Evolutionary conservation across 495 filamentous ascomycete species (phyloP).

Genomic region (Podospora anserina): DNA sequence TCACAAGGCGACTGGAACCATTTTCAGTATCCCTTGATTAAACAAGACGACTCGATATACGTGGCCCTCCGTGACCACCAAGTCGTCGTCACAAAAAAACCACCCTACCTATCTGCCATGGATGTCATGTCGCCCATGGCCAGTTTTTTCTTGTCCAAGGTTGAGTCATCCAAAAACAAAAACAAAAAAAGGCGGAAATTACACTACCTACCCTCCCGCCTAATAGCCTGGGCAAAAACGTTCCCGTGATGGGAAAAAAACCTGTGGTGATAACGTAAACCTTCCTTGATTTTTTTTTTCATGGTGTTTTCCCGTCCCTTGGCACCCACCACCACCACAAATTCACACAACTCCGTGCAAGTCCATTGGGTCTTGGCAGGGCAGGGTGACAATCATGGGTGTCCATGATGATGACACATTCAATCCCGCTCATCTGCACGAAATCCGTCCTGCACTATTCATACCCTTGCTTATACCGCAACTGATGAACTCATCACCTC

Average conservation of each 20-base stretch:
- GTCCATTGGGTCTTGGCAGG: not conserved
- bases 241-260: not conserved
- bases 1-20: not conserved
- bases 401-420: not conserved
- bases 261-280: not conserved
- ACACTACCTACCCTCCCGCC: not conserved
- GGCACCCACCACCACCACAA: not conserved
- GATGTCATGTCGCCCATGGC: not conserved
- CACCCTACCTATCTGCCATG: not conserved
- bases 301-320: not conserved
- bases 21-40: not conserved
- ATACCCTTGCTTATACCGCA: too few relatives aligned
- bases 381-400: not conserved
- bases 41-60: not conserved
- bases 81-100: too few relatives aligned
- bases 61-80: not conserved
- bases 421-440: not conserved
- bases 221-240: not conserved
- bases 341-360: not conserved
- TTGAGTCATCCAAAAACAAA: not conserved
- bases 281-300: not conserved
- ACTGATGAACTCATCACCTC: too few relatives aligned
- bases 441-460: not conserved
- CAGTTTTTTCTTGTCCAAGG: not conserved
- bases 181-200: not conserved